These are phyloP conservation scores for Pterula multifida DNA, from an alignment of 1,284 basidiomycete species.

Conservation along the genomic window DNA sequence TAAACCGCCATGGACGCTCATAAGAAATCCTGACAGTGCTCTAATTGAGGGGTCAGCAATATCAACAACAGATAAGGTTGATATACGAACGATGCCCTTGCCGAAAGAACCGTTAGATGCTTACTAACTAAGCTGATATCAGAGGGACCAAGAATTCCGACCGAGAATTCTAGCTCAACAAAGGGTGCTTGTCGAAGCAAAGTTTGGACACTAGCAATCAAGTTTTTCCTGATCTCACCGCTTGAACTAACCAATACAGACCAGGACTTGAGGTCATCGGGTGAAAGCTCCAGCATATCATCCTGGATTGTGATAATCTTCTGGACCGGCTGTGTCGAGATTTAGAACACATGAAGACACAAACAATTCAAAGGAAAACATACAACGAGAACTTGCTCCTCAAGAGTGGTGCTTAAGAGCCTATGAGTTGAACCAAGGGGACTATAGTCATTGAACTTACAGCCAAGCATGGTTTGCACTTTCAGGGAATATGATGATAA, in stretches of 20 bases:
- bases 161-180: constrained; percentile 40
- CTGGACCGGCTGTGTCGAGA: constrained; percentile 18
- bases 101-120: constrained; percentile 28
- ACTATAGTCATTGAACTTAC: constrained; percentile 14
- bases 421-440: constrained; percentile 13
- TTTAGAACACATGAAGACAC: too few species aligned
- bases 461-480: constrained; percentile 48
- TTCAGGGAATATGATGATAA: constrained; percentile 63
- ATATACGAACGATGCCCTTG: constrained; percentile 28
- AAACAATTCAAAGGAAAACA: too few species aligned
- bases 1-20: neutral
- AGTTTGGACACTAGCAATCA: constrained; percentile 19
- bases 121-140: constrained; percentile 35
- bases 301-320: constrained; percentile 21
- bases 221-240: constrained; percentile 12
- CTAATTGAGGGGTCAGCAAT: neutral
- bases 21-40: neutral
- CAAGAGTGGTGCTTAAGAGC: constrained; percentile 23
- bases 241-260: constrained; percentile 18
- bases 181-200: constrained; percentile 30
- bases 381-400: constrained; percentile 28
- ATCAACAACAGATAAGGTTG: neutral
- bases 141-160: constrained; percentile 39
- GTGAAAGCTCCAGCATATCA: constrained; percentile 19
- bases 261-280: constrained; percentile 20